Percentiles rank a stretch among this genome's conserved stretches.
Conservation (phyloP, 2,329 filamentous ascomycete species). For the Colletotrichum tamarilloi region DNA sequence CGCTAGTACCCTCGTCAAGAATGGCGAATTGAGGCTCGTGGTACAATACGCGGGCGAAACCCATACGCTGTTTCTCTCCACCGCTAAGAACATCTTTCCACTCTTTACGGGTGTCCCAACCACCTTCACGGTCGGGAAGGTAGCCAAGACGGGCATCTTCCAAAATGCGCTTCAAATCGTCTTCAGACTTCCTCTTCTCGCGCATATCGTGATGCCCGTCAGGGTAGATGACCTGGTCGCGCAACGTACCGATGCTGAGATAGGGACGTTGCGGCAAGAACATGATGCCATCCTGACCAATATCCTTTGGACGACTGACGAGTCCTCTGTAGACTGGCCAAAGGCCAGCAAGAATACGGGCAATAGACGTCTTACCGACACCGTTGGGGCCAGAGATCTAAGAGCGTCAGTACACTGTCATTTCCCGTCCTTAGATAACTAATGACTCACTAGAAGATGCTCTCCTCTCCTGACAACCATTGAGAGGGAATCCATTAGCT, state of each 20-base stretch:
- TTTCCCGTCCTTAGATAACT: not conserved
- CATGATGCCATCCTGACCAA: slow-evolving; percentile 94
- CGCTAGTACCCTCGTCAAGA: slow-evolving; percentile 94
- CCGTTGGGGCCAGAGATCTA: slow-evolving; percentile 93
- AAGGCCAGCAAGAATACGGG: slow-evolving; percentile 87
- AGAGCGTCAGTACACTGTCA: slow-evolving; percentile 18
- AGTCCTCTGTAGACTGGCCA: slow-evolving; percentile 97
- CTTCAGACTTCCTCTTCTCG: slow-evolving; percentile 80
- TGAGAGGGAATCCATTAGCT: slow-evolving; percentile 87
- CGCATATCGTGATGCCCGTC: slow-evolving; percentile 96
- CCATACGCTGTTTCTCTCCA: slow-evolving; percentile 97
- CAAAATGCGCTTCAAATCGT: slow-evolving; percentile 80
- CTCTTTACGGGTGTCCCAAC: slow-evolving; percentile 96
- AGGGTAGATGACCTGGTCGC: slow-evolving; percentile 98
- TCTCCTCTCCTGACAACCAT: slow-evolving; percentile 92
- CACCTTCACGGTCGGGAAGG: slow-evolving; percentile 89
- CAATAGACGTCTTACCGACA: slow-evolving; percentile 90
- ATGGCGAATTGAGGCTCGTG: slow-evolving; percentile 96
- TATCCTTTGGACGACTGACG: slow-evolving; percentile 84
- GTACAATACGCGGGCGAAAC: slow-evolving; percentile 88
- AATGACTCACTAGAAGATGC: slow-evolving; percentile 75
- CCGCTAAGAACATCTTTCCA: slow-evolving; percentile 99
- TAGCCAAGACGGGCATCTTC: slow-evolving; percentile 90
- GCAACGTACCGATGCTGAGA: slow-evolving; percentile 88
- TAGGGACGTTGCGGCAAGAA: slow-evolving; percentile 96